Base-by-base conservation (phyloP, 306 rosid species). In the Trifolium fragiferum region DNA sequence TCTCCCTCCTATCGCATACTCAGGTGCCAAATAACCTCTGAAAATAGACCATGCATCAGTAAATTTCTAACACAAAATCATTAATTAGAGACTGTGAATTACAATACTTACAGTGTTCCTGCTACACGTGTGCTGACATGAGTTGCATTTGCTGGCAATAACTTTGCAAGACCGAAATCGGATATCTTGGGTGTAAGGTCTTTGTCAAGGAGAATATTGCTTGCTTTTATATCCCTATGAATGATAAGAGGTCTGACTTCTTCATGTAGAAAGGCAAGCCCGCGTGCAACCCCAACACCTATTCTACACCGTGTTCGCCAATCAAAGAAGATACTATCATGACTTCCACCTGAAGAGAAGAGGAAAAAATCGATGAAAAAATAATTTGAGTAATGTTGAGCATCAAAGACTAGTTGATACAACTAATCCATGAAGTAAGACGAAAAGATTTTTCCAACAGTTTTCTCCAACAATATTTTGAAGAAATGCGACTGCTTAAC, bases 41-140 rank as follows among this genome's bases (percentile, higher is more conserved):
- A 70, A 85, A 85, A 83, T 61, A 73, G 51, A 64, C 75, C 61
- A 77, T 59, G 47, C 35, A 76, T 49, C 64, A 33, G 55, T 57
- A 57, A 78, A 40, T 74, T 78, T 55, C 61, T 15, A 57, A 63
- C 2, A 66, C 25, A 70, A 32, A 70, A 23, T 27, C 41, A 25
- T 33, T 30, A 12, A 35, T 19, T 50, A 53, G 23, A 59, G 80
- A 66, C 53, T 25, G 40, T 78, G 72, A 61, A 74, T 59, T 27
- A 62, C n/a, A 60, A 63, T 19, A 75, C 97, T 89, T 81, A 94
- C 99, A 94, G 66, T 33, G 99, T 94, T 87, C 99, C 99, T 19
- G 99, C 99, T 49, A 94, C 99, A 18, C 99, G 97, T n/a, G 99
- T 94, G 81, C 98, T 94, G 66, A 92, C 90, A 20, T 94, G 99